Conservation (phyloP, 352 stramenopile genomes). For the Phytophthora quininea region DNA sequence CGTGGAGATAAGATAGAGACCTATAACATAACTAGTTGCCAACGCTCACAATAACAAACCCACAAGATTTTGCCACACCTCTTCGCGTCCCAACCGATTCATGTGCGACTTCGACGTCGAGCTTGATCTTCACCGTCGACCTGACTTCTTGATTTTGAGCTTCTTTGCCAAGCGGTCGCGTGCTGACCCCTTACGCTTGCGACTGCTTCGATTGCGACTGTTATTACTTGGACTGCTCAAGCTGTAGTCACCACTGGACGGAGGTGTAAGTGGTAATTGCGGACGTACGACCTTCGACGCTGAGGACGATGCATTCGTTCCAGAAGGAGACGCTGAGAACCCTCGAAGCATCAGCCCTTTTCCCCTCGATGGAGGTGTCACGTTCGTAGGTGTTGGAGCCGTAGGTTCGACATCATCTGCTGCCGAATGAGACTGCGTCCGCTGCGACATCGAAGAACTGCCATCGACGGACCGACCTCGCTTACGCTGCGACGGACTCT, state of each 20-base stretch:
- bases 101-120: too few relatives aligned
- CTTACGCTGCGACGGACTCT: conserved; percentile 30
- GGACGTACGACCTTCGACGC: conserved; percentile 45
- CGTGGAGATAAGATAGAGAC: conserved; percentile 62
- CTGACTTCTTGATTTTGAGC: conserved; percentile 73
- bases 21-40: conserved; percentile 4
- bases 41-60: conserved; percentile 16
- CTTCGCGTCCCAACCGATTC: too few relatives aligned
- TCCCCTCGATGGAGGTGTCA: conserved; percentile 37
- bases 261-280: conserved; percentile 45
- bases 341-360: conserved; percentile 43
- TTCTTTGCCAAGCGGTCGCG: conserved; percentile 83
- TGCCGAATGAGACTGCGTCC: conserved; percentile 10
- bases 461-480: conserved; percentile 21
- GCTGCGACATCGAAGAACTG: conserved; percentile 21
- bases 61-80: not conserved
- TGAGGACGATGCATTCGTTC: conserved; percentile 16
- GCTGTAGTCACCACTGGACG: conserved; percentile 26
- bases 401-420: conserved; percentile 12
- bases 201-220: conserved; percentile 12
- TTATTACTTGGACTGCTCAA: conserved; percentile 23
- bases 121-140: conserved; percentile 34
- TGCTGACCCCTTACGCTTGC: conserved; percentile 66
- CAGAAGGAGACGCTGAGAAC: conserved; percentile 32
- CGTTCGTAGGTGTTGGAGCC: conserved; percentile 10